phyloP scores from a whole-genome alignment of 2,329 filamentous ascomycete genomes.

The Aschersonia sp. region DNA sequence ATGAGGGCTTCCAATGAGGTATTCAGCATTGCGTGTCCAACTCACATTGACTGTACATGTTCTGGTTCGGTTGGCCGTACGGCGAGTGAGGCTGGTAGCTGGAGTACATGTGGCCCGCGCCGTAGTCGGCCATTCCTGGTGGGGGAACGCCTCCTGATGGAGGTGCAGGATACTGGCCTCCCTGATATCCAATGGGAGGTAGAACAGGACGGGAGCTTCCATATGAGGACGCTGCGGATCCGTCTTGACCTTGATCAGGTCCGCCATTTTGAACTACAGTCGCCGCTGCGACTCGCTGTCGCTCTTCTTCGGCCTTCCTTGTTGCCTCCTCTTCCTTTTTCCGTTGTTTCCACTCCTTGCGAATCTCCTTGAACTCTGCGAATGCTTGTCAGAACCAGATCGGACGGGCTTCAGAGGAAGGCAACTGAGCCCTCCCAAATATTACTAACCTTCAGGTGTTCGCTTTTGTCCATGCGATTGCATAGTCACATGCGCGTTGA shows the following conservation, averaged over 20 bases:
- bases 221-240: slow-evolving; percentile 36
- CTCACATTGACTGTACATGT: slow-evolving; percentile 47
- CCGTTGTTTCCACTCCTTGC: slow-evolving; percentile 97
- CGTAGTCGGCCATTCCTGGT: slow-evolving; percentile 41
- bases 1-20: neutral
- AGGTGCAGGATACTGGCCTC: slow-evolving; percentile 51
- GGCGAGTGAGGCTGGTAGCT: slow-evolving; percentile 44
- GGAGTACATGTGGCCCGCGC: slow-evolving; percentile 37
- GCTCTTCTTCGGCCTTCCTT: slow-evolving; percentile 84
- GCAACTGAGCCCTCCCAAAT: neutral
- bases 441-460: slow-evolving; percentile 79
- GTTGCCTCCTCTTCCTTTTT: slow-evolving; percentile 96
- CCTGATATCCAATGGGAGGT: slow-evolving; percentile 62
- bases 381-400: neutral
- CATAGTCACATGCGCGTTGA: slow-evolving; percentile 98
- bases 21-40: slow-evolving; percentile 3
- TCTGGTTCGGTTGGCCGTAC: slow-evolving; percentile 39
- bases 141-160: slow-evolving; percentile 35
- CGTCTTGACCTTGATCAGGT: slow-evolving; percentile 26
- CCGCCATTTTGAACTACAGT: slow-evolving; percentile 29
- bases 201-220: slow-evolving; percentile 45
- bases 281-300: slow-evolving; percentile 34
- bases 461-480: slow-evolving; percentile 90
- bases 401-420: neutral
- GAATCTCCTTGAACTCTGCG: slow-evolving; percentile 94